Percentiles rank a stretch among this genome's conserved stretches.
Conservation (phyloP, 75 land plant species). For the Sequoiadendron giganteum region DNA sequence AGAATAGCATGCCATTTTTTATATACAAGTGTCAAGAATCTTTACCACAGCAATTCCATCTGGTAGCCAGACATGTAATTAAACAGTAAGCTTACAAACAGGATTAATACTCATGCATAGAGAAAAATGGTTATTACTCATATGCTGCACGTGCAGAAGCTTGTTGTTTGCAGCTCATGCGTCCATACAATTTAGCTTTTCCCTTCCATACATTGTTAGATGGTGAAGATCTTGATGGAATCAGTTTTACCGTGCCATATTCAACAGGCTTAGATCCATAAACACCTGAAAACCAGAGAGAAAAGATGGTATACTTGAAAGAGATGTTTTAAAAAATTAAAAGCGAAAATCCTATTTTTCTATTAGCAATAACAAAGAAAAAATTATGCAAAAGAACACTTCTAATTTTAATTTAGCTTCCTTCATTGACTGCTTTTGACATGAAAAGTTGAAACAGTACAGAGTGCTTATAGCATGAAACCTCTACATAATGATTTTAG, state of each 20-base stretch:
- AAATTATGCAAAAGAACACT: neutral
- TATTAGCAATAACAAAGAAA: neutral
- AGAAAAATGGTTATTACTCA: neutral
- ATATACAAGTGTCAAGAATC: neutral
- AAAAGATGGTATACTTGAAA: neutral
- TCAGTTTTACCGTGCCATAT: neutral
- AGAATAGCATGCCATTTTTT: neutral
- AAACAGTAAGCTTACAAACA: neutral
- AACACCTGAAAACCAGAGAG: constrained; percentile 2
- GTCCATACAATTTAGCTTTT: neutral
- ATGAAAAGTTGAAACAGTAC: neutral
- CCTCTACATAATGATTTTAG: neutral
- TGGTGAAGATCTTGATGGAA: neutral
- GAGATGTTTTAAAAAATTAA: neutral
- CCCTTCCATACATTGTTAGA: neutral
- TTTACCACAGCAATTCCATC: neutral
- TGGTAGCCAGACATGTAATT: neutral
- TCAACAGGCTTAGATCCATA: neutral
- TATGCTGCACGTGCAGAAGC: constrained; percentile 6
- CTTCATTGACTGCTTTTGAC: neutral
- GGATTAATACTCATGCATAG: neutral
- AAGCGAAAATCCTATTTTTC: neutral
- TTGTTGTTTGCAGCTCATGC: neutral
- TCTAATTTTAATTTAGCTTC: neutral
- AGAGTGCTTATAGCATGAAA: neutral